A percentile compares a stretch with the other conserved stretches of the same genome.
Evolutionary conservation across 2,329 filamentous ascomycete species (phyloP).

Genomic region (Aspergillus tamarii): DNA sequence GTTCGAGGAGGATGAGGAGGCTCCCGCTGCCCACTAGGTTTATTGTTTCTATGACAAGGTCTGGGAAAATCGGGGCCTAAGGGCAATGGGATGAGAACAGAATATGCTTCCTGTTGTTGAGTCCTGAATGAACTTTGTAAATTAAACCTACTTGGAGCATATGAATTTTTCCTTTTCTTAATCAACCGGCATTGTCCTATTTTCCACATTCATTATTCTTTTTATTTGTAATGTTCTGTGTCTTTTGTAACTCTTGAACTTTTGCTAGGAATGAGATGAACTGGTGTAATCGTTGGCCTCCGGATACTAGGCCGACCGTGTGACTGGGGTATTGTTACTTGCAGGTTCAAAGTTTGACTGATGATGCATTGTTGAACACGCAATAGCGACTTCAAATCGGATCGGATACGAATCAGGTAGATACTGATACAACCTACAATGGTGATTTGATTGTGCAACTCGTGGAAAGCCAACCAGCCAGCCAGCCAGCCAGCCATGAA

Average conservation of each 20-base stretch:
- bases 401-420: neutral
- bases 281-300: neutral
- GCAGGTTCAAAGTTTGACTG: neutral
- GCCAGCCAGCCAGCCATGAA: neutral
- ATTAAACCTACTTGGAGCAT: constrained; percentile 33
- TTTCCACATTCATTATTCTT: neutral
- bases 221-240: neutral
- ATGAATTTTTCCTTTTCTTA: constrained; percentile 23
- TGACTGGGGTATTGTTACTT: neutral
- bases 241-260: neutral
- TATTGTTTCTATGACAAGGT: constrained; percentile 30
- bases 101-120: constrained; percentile 22
- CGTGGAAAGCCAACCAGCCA: neutral
- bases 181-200: neutral
- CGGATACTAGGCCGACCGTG: neutral
- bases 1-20: constrained; percentile 74
- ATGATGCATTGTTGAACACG: neutral
- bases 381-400: neutral
- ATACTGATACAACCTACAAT: neutral
- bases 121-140: constrained; percentile 29
- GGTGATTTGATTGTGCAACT: neutral
- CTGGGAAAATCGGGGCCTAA: constrained; percentile 31
- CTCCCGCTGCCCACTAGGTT: constrained; percentile 49
- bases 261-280: neutral
- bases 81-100: constrained; percentile 31